Evolutionary conservation across 1,284 basidiomycete species (phyloP), one percentile per base, ranked within the genome.

Genomic region (Pholiota adiposa): DNA sequence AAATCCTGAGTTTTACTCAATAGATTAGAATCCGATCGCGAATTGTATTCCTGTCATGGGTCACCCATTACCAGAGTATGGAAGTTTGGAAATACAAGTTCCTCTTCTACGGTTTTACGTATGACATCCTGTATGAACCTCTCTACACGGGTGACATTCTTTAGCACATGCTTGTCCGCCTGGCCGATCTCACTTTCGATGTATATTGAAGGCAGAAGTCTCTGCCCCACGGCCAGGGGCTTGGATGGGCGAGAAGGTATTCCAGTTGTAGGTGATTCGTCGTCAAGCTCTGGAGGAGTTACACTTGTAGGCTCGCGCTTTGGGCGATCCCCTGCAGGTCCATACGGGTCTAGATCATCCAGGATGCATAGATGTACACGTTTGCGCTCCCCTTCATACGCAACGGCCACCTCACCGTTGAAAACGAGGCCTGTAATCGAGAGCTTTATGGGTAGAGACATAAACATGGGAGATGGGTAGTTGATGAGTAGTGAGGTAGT

Each of bases 161-260:
- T 93, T 66, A 99, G 74, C 2, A 97, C 93, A 77, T 98, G 96
- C 66, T 96, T 97, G 72, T 98, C 96, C 27, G 90, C 81, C 79
- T 98, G 94, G 0, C 97, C 97, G 54, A 99, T 97, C 77, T 97
- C 94, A 70, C 91, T 94, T 75, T 99, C 97, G 71, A 99, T 96
- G 66, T 90, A 86, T 58, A 98, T 90, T n/a, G 87, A 86, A 0
- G 94, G 94, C n/a, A 99, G 77, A 27, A 99, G 77, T 23, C 93
- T 84, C 68, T 93, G 87, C 0, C 96, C 97, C 2, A 93, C 81
- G 0, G 93, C 88, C 16, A 90, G 74, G 29, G 85, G 85, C 67
- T 92, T 91, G 8, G 79, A 74, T 16, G 73, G 73, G n/a, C 76
- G 73, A 60, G 64, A 73, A 33, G 71, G 70, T 5, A 59, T 62